Evolutionary conservation across 1,284 basidiomycete species (phyloP).

Genomic region (Salmacisia buchloeana): DNA sequence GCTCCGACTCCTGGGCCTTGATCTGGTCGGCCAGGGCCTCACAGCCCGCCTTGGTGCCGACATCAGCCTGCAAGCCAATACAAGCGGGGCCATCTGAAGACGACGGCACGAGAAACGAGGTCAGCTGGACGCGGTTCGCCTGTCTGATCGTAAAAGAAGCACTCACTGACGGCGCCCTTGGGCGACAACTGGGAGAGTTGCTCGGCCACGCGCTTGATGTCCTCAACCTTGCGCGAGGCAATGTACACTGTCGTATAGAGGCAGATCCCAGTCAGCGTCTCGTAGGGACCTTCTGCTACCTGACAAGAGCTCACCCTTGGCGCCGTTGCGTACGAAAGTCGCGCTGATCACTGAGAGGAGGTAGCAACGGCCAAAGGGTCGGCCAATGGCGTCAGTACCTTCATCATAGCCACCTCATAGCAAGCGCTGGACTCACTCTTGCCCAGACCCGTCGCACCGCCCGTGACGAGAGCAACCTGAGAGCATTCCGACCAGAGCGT

Average conservation of each 20-base stretch:
- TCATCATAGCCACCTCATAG: neutral
- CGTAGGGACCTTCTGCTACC: neutral
- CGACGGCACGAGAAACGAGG: neutral
- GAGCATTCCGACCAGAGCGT: neutral
- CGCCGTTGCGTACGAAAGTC: constrained; percentile 73
- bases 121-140: neutral
- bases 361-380: neutral
- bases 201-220: constrained; percentile 61
- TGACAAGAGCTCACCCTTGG: constrained; percentile 35
- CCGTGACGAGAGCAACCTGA: constrained; percentile 67
- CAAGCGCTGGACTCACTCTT: constrained; percentile 27
- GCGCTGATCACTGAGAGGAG: constrained; percentile 63
- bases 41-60: constrained; percentile 68
- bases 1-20: constrained; percentile 59
- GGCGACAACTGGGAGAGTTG: constrained; percentile 31
- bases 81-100: neutral
- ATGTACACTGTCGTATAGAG: constrained; percentile 61
- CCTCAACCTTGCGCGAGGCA: constrained; percentile 64
- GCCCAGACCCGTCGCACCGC: constrained; percentile 56
- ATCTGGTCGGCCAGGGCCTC: constrained; percentile 66
- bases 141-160: neutral
- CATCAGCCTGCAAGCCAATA: constrained; percentile 42
- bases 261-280: neutral
- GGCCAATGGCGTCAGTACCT: neutral
- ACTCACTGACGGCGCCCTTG: constrained; percentile 23